Evolutionary conservation across 139 green algal genomes (phyloP), one percentile per base, ranked within the genome.

Genomic region (Gonium pectorale): DNA sequence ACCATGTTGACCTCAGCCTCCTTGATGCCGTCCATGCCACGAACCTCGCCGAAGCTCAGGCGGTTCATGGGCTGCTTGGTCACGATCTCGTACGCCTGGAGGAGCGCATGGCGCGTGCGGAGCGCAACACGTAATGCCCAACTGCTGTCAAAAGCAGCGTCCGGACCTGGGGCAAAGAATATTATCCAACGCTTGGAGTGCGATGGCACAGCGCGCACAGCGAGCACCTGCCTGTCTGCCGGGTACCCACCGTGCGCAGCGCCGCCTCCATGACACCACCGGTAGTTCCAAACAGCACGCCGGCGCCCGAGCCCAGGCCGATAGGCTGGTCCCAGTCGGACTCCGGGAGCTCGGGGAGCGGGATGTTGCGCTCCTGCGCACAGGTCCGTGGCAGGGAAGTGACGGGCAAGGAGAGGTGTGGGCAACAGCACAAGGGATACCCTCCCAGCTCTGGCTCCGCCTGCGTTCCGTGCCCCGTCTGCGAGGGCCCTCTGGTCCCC

Each of bases 191-290:
- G n/a, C n/a, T n/a, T n/a, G n/a, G n/a, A n/a, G n/a, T n/a, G n/a
- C n/a, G n/a, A n/a, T n/a, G n/a, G n/a, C n/a, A n/a, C n/a, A n/a
- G n/a, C n/a, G n/a, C n/a, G n/a, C n/a, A n/a, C n/a, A n/a, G n/a
- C n/a, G n/a, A n/a, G n/a, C n/a, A n/a, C 49, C 49, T 59, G 49
- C 35, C 35, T 70, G 63, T 35, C 5, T n/a, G n/a, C n/a, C n/a
- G n/a, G n/a, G n/a, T n/a, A 21, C 72, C 38, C 72, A 81, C 74
- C 59, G 75, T 83, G 75, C 75, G 75, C 59, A 83, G 75, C 26
- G 75, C 75, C 59, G 75, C 75, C 75, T 96, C 93, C 92, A 94
- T 96, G 24, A 96, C 93, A 56, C 93, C 93, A 29, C 93, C 93
- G 27, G 93, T 94, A 33, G 92, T 94, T 77, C 93, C 93, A 69